Conservation (phyloP, 2,329 filamentous ascomycete species). For the Boeremia lycopersici region DNA sequence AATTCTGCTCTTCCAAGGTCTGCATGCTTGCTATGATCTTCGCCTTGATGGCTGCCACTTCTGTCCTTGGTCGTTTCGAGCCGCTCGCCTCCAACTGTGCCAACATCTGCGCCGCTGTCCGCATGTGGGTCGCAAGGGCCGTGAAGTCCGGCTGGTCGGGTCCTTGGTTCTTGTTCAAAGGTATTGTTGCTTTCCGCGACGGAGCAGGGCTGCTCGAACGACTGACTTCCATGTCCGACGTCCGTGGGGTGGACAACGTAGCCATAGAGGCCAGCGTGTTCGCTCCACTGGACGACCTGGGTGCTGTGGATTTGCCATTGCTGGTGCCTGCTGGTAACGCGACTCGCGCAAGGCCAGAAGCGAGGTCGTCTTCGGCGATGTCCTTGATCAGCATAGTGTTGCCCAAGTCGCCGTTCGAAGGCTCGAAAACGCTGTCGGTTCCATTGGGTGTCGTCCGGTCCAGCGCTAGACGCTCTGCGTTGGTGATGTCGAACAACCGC, state of each 20-base stretch:
- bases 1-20: constrained; percentile 82
- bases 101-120: constrained; percentile 84
- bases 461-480: constrained; percentile 61
- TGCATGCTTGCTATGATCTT: constrained; percentile 94
- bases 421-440: constrained; percentile 81
- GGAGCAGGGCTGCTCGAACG: constrained; percentile 71
- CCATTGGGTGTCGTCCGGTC: constrained; percentile 53
- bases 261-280: constrained; percentile 66
- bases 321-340: constrained; percentile 29
- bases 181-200: constrained; percentile 65
- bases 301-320: constrained; percentile 44
- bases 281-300: constrained; percentile 66
- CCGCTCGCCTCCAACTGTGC: constrained; percentile 81
- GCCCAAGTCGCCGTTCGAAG: constrained; percentile 77
- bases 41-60: constrained; percentile 81
- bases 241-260: constrained; percentile 69
- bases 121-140: constrained; percentile 84
- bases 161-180: constrained; percentile 57
- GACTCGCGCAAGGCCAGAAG: constrained; percentile 39
- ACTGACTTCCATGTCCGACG: constrained; percentile 71
- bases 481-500: constrained; percentile 61
- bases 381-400: constrained; percentile 72
- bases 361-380: constrained; percentile 53
- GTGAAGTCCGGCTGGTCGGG: constrained; percentile 80
- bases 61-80: constrained; percentile 77